Conservation (phyloP, 2,329 filamentous ascomycete genomes). For the Fusarium fracticaudum region DNA sequence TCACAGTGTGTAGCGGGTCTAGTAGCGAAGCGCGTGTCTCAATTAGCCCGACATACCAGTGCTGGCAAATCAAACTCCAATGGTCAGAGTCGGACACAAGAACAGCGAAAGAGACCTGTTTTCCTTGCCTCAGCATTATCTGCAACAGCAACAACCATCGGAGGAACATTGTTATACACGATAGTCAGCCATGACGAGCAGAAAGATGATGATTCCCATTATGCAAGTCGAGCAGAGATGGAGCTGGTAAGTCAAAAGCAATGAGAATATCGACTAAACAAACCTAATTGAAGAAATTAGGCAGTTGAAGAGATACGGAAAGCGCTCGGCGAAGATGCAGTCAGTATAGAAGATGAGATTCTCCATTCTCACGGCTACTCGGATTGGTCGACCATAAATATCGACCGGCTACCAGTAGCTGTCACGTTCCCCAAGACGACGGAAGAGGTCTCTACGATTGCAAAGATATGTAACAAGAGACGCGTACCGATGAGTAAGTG, state of each 20-base stretch:
- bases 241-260: neutral
- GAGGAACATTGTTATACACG: neutral
- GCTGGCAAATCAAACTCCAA: accelerated
- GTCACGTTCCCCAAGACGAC: conserved; percentile 71
- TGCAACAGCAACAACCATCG: neutral
- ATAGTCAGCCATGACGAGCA: neutral
- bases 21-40: accelerated
- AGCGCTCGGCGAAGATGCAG: conserved; percentile 59
- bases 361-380: conserved; percentile 71
- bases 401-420: conserved; percentile 68
- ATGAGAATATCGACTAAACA: accelerated
- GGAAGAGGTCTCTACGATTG: conserved; percentile 66
- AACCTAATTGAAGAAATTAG: conserved; percentile 43
- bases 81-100: accelerated
- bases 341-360: conserved; percentile 70
- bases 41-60: accelerated
- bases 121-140: neutral
- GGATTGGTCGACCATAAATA: conserved; percentile 71
- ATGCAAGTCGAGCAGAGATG: neutral
- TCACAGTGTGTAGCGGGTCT: neutral
- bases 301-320: conserved; percentile 64
- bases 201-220: neutral
- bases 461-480: conserved; percentile 77
- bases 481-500: conserved; percentile 72
- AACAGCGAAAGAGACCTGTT: neutral